phyloP scores from a whole-genome alignment of 2,329 filamentous ascomycete species.

The Aureobasidium pullulans region DNA sequence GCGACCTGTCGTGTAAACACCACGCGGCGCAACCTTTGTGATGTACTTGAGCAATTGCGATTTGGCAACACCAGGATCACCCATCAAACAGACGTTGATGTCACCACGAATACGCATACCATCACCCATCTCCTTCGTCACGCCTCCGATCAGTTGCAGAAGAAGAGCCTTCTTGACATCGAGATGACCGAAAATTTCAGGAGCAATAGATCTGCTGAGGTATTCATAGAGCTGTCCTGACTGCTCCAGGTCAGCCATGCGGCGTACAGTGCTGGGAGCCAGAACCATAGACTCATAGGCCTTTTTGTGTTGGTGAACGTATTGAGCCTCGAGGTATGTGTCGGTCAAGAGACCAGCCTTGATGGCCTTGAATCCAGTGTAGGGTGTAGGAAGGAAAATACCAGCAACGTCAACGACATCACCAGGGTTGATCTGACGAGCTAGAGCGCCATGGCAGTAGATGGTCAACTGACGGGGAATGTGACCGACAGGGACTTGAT shows the following conservation, averaged over 20 bases:
- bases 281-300: constrained; percentile 89
- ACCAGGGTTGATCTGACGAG: constrained; percentile 82
- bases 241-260: constrained; percentile 78
- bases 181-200: constrained; percentile 91
- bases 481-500: constrained; percentile 95
- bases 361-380: constrained; percentile 98
- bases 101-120: constrained; percentile 99
- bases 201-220: constrained; percentile 89
- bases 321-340: constrained; percentile 91
- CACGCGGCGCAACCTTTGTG: constrained; percentile 92
- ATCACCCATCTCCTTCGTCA: constrained; percentile 93
- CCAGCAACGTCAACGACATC: constrained; percentile 91
- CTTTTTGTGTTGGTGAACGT: constrained; percentile 94
- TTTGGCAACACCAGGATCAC: constrained; percentile 98
- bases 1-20: constrained; percentile 70
- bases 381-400: constrained; percentile 93
- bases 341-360: constrained; percentile 92
- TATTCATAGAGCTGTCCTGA: constrained; percentile 94
- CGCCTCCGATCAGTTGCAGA: constrained; percentile 90
- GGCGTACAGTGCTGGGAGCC: constrained; percentile 68
- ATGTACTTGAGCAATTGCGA: constrained; percentile 90
- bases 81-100: constrained; percentile 98
- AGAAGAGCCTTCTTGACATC: constrained; percentile 98
- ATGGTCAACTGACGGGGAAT: constrained; percentile 89
- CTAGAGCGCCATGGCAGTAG: constrained; percentile 79